A percentile compares a stretch with the other conserved stretches of the same genome.
These are phyloP conservation scores for Metarhizium anisopliae DNA, from an alignment of 2,329 filamentous ascomycete species.

Conservation along the genomic window DNA sequence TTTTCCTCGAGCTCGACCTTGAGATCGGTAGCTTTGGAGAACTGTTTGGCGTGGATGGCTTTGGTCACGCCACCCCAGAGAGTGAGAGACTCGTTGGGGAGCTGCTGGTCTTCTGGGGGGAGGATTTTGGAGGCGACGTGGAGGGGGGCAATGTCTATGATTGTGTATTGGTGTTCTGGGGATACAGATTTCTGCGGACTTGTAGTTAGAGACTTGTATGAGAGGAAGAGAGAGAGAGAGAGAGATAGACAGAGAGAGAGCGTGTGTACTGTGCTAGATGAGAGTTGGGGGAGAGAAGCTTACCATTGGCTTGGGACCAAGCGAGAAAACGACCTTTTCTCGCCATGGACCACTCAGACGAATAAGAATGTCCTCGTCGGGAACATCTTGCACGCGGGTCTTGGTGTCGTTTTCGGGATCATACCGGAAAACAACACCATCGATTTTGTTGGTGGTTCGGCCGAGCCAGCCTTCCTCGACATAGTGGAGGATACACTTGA, in stretches of 20 bases:
- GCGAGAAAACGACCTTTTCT: constrained; percentile 53
- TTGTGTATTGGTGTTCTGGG: constrained; percentile 55
- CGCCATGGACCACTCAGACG: constrained; percentile 84
- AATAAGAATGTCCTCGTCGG: constrained; percentile 74
- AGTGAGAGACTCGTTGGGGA: constrained; percentile 79
- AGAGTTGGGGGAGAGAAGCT: constrained; percentile 20
- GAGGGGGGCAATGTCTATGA: constrained; percentile 84
- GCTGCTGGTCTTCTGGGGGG: constrained; percentile 68
- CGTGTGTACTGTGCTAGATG: neutral
- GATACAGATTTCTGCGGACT: constrained; percentile 30
- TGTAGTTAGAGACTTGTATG: constrained; percentile 4
- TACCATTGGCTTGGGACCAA: constrained; percentile 54
- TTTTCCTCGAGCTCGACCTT: constrained; percentile 90
- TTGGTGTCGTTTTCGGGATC: constrained; percentile 79
- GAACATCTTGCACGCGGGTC: constrained; percentile 73
- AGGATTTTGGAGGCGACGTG: constrained; percentile 68
- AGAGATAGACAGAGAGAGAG: neutral
- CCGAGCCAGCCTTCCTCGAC: constrained; percentile 92
- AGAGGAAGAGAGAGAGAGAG: neutral
- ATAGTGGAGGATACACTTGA: constrained; percentile 90
- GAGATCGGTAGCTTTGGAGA: constrained; percentile 68
- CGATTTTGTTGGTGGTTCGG: constrained; percentile 81
- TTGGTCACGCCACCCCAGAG: constrained; percentile 85
- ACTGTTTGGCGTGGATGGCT: constrained; percentile 78
- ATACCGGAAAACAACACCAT: constrained; percentile 85